Conservation (phyloP, 495 filamentous ascomycete genomes). For the Aspergillus avenaceus region DNA sequence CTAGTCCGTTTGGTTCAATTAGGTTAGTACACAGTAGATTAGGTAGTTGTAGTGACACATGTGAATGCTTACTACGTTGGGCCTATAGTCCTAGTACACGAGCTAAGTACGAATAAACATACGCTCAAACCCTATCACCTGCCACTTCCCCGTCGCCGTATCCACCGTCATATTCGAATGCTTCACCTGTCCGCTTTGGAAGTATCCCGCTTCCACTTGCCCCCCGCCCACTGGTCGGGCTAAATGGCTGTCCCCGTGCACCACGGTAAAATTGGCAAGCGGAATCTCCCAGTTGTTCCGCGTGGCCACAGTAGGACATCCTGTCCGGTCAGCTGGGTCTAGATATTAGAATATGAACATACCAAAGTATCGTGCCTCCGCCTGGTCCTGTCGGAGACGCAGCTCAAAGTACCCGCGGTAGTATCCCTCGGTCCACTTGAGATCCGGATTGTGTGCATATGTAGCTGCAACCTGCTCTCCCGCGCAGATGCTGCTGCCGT, state of each 20-base stretch:
- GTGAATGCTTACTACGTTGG: too few relatives aligned
- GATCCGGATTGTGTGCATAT: slow-evolving; percentile 48
- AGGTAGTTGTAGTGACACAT: too few relatives aligned
- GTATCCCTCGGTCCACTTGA: slow-evolving; percentile 67
- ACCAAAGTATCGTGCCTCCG: slow-evolving; percentile 11
- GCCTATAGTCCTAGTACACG: too few relatives aligned
- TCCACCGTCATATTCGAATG: slow-evolving; percentile 46
- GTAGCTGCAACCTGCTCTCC: slow-evolving; percentile 36
- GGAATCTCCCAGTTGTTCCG: slow-evolving; percentile 48
- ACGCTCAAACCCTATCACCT: slow-evolving; percentile 7
- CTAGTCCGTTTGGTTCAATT: too few relatives aligned
- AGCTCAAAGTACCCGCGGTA: slow-evolving; percentile 64
- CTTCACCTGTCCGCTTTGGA: slow-evolving; percentile 41
- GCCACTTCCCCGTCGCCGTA: slow-evolving; percentile 31
- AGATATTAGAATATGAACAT: not conserved
- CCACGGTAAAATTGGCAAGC: slow-evolving; percentile 58
- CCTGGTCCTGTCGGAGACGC: slow-evolving; percentile 39
- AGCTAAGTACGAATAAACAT: slow-evolving; percentile 9
- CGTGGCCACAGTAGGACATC: slow-evolving; percentile 35
- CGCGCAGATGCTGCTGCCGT: slow-evolving; percentile 38
- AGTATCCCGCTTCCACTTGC: slow-evolving; percentile 41
- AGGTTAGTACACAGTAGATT: too few relatives aligned
- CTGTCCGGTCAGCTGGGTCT: not conserved
- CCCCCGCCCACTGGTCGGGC: slow-evolving; percentile 37
- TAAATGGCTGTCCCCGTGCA: slow-evolving; percentile 50